Conservation (phyloP, 148 eudicot genomes). For the Rhododendron henanense region DNA sequence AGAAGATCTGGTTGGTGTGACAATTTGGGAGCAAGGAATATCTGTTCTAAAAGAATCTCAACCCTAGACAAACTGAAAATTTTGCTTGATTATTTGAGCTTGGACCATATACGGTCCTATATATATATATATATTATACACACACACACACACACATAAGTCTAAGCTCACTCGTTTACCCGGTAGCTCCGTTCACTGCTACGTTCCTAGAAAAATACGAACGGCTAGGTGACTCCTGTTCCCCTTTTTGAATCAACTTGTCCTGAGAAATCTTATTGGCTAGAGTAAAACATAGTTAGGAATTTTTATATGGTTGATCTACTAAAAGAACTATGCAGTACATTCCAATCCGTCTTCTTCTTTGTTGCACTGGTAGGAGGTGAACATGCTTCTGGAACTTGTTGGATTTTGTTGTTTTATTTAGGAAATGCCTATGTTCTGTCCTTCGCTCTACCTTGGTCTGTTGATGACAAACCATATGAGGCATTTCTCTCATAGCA, state of each 20-base stretch:
- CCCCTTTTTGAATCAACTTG: too few relatives aligned
- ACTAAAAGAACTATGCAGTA: not conserved
- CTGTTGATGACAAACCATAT: not conserved
- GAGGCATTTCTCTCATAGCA: not conserved
- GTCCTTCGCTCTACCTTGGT: not conserved
- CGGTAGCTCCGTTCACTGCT: too few relatives aligned
- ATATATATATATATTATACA: too few relatives aligned
- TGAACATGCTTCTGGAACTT: conserved; percentile 2
- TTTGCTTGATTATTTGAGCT: not conserved
- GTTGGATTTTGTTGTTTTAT: not conserved
- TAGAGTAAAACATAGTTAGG: too few relatives aligned
- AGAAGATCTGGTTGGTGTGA: not conserved
- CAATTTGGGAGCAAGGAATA: conserved; percentile 1
- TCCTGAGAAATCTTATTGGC: not conserved
- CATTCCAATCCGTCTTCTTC: not conserved
- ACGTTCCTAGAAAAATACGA: too few relatives aligned
- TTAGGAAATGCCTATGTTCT: not conserved
- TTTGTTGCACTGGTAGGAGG: not conserved
- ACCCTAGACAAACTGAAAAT: not conserved
- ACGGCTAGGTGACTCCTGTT: too few relatives aligned
- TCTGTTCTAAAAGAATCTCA: not conserved
- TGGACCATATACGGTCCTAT: not conserved
- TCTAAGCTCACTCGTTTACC: too few relatives aligned
- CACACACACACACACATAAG: not conserved
- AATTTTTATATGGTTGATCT: not conserved